A percentile compares a stretch with the other conserved stretches of the same genome.
These are phyloP conservation scores for Vanrija humicola DNA, from an alignment of 1,284 basidiomycete species.

Conservation along the genomic window DNA sequence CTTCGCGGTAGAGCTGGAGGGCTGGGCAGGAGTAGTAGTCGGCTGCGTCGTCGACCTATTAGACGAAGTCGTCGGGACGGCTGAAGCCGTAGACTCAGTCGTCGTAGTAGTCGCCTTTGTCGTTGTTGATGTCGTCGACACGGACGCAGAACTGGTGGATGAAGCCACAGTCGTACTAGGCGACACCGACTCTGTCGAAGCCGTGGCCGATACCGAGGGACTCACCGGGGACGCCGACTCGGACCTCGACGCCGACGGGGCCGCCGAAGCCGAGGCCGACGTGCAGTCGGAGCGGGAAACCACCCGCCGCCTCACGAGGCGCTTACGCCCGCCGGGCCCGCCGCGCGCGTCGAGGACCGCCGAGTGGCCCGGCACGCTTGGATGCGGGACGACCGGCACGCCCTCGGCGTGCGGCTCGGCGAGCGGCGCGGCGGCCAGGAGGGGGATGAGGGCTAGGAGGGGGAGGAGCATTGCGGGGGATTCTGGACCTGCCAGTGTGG, in stretches of 20 bases:
- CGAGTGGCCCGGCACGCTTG: no score
- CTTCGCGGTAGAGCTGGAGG: no score
- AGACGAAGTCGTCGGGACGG: neutral
- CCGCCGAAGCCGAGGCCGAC: no score
- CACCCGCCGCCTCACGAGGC: no score
- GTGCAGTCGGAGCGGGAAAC: no score
- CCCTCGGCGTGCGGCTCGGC: neutral
- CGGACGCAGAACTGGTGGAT: neutral
- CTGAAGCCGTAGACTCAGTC: neutral
- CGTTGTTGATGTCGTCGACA: neutral
- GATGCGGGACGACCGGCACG: neutral
- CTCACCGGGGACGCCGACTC: no score
- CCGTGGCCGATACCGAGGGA: no score
- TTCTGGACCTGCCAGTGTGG: neutral
- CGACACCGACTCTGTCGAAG: neutral
- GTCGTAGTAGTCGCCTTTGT: neutral
- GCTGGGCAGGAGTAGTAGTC: no score
- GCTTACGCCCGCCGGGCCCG: no score
- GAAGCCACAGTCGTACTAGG: neutral
- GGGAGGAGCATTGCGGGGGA: constrained; percentile 1
- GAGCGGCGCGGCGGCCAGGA: constrained; percentile 2
- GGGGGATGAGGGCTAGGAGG: constrained; percentile 18
- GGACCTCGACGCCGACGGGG: no score
- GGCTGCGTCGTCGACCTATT: neutral
- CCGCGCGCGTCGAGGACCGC: no score